Percentiles rank a stretch among this genome's conserved stretches.
phyloP scores from a whole-genome alignment of 345 rosid genomes.

The Barbarea vulgaris region DNA sequence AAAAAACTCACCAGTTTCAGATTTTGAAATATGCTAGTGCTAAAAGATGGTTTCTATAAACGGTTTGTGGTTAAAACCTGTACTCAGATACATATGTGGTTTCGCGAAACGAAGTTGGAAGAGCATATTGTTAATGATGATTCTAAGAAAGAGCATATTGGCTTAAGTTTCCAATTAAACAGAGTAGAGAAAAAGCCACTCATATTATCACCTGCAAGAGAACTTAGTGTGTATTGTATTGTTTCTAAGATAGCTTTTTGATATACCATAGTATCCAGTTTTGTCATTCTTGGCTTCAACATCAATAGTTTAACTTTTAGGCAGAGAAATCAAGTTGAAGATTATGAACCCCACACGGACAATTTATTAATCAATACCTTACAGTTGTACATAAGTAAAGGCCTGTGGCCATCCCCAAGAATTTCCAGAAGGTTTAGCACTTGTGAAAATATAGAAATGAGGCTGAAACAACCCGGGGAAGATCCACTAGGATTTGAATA shows the following conservation, averaged over 20 bases:
- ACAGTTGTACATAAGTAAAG: conserved; percentile 68
- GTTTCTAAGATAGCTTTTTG: conserved; percentile 71
- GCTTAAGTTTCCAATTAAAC: neutral
- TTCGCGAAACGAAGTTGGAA: neutral
- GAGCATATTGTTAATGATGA: conserved; percentile 13
- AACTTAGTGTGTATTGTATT: conserved; percentile 72
- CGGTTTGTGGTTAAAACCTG: neutral
- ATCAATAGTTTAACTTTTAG: too few relatives aligned
- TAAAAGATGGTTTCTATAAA: neutral
- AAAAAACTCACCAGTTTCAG: neutral
- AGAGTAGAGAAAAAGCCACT: neutral
- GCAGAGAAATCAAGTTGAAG: neutral
- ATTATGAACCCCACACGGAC: conserved; percentile 3
- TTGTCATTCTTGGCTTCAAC: conserved; percentile 8
- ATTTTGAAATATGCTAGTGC: neutral
- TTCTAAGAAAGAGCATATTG: conserved; percentile 15
- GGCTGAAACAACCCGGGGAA: conserved; percentile 37
- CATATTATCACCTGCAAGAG: conserved; percentile 44
- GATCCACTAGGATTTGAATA: conserved; percentile 40
- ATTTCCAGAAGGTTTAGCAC: conserved; percentile 65
- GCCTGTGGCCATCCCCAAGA: conserved; percentile 82
- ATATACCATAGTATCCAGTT: conserved; percentile 43
- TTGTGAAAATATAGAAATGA: conserved; percentile 63
- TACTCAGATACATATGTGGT: neutral
- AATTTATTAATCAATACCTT: conserved; percentile 54